Evolutionary conservation across 306 rosid species (phyloP), one percentile per base, ranked within the genome.

Genomic region (Vigna mungo): DNA sequence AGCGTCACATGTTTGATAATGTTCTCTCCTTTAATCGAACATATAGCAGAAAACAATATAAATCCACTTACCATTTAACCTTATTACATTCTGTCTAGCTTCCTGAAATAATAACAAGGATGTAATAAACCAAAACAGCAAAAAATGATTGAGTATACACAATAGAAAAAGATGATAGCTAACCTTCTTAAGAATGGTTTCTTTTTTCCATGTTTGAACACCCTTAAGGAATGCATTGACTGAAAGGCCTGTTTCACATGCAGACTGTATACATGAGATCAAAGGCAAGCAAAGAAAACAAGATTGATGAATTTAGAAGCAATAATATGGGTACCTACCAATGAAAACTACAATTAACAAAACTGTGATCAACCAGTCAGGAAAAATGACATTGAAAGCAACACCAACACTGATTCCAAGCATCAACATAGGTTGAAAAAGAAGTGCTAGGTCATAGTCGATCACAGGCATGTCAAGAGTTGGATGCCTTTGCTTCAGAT

Each of bases 371-470:
- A 91, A 88, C 94, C 94, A 91, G 6, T 91, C 91, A 9, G 94
- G 90, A 49, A 91, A 91, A 83, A 87, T 84, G 44, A 91, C 90
- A 47, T 89, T 91, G 84, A 86, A 89, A 44, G 90, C 88, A 17
- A 91, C 97, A 52, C 97, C 97, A 7, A 91, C 80, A 79, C 94
- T 91, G 79, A 91, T 89, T 62, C 97, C 97, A 36, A 89, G 86
- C 90, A 89, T 86, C 55, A 89, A 86, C 92, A 91, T 80, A 25
- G 97, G 97, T 81, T 91, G 94, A 71, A 91, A 86, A 55, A 91
- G 92, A 84, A 89, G 82, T 5, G 97, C 92, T 43, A 91, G 62
- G 39, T 89, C 91, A 82, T 91, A 91, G 74, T 91, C 94, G 46
- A 91, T 89, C 11, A 91, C 76, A 20, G 97, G 91, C 70, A 88